Evolutionary conservation across 352 stramenopile species (phyloP), one percentile per base, ranked within the genome.

Genomic region (Pythium angustatum): DNA sequence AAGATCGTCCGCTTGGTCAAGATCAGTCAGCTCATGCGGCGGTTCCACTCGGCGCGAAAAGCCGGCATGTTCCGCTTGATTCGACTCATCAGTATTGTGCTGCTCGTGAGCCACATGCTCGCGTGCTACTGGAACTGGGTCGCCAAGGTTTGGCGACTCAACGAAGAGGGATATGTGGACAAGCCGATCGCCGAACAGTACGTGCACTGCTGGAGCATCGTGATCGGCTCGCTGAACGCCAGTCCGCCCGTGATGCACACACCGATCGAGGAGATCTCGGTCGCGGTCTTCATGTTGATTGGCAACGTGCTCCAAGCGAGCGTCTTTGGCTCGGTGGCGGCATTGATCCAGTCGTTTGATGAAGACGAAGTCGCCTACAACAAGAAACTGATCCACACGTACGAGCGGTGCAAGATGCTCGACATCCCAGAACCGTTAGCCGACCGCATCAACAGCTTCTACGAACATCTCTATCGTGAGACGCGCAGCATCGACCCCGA

Each of bases 1-100:
- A 90, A 90, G 52, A 77, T 88, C 24, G 82, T 90, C 47, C 77
- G 81, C 0, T 71, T 90, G 17, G 76, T 73, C 17, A 90, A 88
- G 59, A 77, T 90, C 48, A 90, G 76, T 27, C 76, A 88, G 51
- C 69, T 88, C 22, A 79, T 77, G 5, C 51, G 75, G 5, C 75
- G 72, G 10, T 72, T 90, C 21, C 73, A 88, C 45, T 88, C 79
- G 8, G 73, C 81, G 24, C 86, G 86, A 69, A 90, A 90, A 40
- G 81, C 77, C 0, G 81, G 79, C 7, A 71, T 87, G 19, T 64
- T 90, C 41, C 73, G 81, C 17, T 83, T 90, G 44, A 63, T 81
- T 9, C 52, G 76, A 2, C 62, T 90, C 1, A 59, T 90, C 4
- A 72, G 79, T 14, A 74, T 83, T 10, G 78, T 90, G 5, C 67